These are phyloP conservation scores for Domatiomyces globalis DNA, from an alignment of 2,329 filamentous ascomycete genomes.

Conservation along the genomic window DNA sequence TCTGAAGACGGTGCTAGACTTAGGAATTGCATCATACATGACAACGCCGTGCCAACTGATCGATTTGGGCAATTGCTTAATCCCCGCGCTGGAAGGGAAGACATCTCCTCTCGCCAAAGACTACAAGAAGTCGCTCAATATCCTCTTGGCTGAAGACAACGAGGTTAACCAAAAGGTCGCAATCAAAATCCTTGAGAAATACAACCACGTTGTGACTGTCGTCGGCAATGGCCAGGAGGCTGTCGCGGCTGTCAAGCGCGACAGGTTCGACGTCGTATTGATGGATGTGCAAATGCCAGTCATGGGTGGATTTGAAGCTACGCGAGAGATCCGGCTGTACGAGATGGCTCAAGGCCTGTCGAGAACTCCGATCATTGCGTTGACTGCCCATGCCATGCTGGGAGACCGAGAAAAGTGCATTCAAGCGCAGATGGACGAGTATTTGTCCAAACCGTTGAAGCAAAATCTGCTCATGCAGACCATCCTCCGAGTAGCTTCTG, in stretches of 20 bases:
- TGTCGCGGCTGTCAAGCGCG: slow-evolving; percentile 80
- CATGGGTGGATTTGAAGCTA: slow-evolving; percentile 97
- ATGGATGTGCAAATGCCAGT: slow-evolving; percentile 99
- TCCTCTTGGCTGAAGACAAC: slow-evolving; percentile 91
- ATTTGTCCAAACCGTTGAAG: slow-evolving; percentile 89
- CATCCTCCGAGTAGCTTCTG: slow-evolving; percentile 88
- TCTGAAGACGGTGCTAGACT: slow-evolving; percentile 81
- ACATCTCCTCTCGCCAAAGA: slow-evolving; percentile 84
- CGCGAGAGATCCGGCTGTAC: slow-evolving; percentile 89
- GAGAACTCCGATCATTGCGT: slow-evolving; percentile 85
- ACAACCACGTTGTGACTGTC: slow-evolving; percentile 56
- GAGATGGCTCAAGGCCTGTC: slow-evolving; percentile 67
- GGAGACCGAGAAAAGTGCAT: slow-evolving; percentile 97
- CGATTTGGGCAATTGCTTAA: slow-evolving; percentile 89
- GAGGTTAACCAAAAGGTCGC: slow-evolving; percentile 91
- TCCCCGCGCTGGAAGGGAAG: slow-evolving; percentile 83
- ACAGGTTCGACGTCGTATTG: slow-evolving; percentile 87
- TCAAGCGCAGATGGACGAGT: slow-evolving; percentile 98
- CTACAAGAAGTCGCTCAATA: slow-evolving; percentile 89
- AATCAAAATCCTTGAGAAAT: slow-evolving; percentile 94
- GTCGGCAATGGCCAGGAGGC: slow-evolving; percentile 92
- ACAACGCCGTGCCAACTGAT: slow-evolving; percentile 90
- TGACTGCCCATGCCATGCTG: slow-evolving; percentile 97
- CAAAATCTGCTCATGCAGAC: slow-evolving; percentile 97
- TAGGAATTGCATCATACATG: slow-evolving; percentile 98